Base-by-base conservation (phyloP, 805 yeast genomes). In the Suhomyces prunicola region DNA sequence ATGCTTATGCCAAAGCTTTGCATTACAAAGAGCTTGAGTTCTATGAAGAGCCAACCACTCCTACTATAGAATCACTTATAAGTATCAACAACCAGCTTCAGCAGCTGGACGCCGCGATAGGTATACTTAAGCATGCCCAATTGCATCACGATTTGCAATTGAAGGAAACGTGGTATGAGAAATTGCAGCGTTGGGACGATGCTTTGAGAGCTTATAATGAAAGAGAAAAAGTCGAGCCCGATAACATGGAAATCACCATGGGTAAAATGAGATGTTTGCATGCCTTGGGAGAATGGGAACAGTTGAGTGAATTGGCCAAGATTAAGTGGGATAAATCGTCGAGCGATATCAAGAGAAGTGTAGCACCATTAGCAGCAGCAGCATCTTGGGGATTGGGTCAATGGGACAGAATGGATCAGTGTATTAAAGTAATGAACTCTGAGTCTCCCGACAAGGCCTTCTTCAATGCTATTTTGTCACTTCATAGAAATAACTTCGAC, bases 251-350 rank as follows among this genome's bases (percentile, higher is more conserved):
- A 58, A 86, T 91, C 1, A 88, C 93, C 5, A 86, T 93, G 92
- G 99, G 99, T 73, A 92, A 93, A 65, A 90, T 94, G 97, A 82
- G 98, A 70, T 92, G 98, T 70, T 75, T 93, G 56, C 97, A 94
- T 72, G 99, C 99, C 0, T 75, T 94, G n/a, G 99, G 99, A 47
- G 97, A 94, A 70, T 96, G 99, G 98, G 98, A 93, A 57, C 88
- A 87, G 60, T 75, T 96, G 23, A 86, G 96, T 9, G 88, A 87
- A 55, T 73, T 94, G 51, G 97, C 97, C 0, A 86, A 85, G 60
- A 86, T 84, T 44, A 90, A 89, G 64, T 94, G 99, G 99, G 76
- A 73, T 17, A 74, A 78, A 29, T 81, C 96, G 0, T 77, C 89
- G 1, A 78, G 85, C 27, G 96, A 90, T 15, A 83, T 84, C 40